A percentile compares a stretch with the other conserved stretches of the same genome.
Conservation (phyloP, 164 flowering plant species). For the Vitis riparia region DNA sequence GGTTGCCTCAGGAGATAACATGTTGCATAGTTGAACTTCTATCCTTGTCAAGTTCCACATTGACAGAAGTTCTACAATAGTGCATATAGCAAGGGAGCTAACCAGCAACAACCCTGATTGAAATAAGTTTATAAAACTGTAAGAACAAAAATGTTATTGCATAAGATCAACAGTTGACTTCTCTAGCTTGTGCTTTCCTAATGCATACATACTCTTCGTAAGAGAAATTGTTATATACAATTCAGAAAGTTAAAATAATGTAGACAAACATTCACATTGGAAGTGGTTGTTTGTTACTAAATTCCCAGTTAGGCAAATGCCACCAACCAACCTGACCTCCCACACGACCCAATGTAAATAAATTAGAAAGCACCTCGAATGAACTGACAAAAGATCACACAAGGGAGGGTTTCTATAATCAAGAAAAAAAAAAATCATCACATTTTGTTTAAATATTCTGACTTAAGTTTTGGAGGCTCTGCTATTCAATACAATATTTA, state of each 20-base stretch:
- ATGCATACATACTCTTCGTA: too few relatives aligned
- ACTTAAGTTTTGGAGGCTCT: too few relatives aligned
- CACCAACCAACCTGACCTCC: too few relatives aligned
- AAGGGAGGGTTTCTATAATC: neutral
- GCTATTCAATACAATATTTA: neutral
- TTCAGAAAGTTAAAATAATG: too few relatives aligned
- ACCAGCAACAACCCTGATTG: conserved; percentile 64
- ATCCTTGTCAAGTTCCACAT: conserved; percentile 98
- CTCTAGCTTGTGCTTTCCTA: neutral
- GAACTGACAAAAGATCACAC: too few relatives aligned
- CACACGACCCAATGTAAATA: too few relatives aligned
- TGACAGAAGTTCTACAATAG: conserved; percentile 69
- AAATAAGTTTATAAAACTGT: conserved; percentile 6
- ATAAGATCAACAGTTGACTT: neutral
- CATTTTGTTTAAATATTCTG: neutral
- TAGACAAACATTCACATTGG: too few relatives aligned
- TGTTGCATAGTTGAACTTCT: conserved; percentile 89
- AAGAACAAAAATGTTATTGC: neutral
- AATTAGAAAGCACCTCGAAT: too few relatives aligned
- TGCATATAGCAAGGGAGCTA: conserved; percentile 58
- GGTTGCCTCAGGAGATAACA: conserved; percentile 91
- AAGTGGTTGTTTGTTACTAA: too few relatives aligned
- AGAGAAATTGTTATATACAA: too few relatives aligned
- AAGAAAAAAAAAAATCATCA: neutral
- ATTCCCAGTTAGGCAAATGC: too few relatives aligned